A percentile compares a stretch with the other conserved stretches of the same genome.
Conservation (phyloP, 306 rosid genomes). For the Pterocarpus macrocarpus region DNA sequence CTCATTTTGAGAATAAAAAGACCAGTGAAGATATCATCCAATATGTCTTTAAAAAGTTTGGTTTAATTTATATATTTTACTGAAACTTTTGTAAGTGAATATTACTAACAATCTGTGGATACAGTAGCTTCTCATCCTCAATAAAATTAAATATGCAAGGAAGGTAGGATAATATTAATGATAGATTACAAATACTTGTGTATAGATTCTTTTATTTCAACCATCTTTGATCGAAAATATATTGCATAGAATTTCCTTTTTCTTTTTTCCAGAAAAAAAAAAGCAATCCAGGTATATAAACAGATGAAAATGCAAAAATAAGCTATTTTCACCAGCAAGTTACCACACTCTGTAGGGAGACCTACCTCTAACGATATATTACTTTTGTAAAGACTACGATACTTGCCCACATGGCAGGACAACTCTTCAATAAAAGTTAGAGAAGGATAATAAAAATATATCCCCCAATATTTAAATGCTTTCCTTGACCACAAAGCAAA, state of each 20-base stretch:
- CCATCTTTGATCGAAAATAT: too few species aligned
- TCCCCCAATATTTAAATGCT: background rate
- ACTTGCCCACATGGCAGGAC: too few species aligned
- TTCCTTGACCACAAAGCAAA: background rate
- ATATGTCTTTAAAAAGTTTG: slow-evolving; percentile 11
- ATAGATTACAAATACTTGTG: background rate
- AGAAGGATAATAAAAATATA: background rate
- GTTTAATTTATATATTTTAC: background rate
- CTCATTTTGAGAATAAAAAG: background rate
- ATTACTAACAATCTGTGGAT: background rate
- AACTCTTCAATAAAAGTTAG: too few species aligned
- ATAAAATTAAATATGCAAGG: background rate
- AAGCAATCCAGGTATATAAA: too few species aligned
- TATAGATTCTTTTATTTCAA: too few species aligned
- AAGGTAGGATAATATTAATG: background rate
- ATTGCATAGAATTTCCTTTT: too few species aligned
- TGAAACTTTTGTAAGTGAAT: background rate
- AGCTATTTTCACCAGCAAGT: too few species aligned
- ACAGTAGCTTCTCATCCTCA: background rate
- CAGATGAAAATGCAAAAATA: too few species aligned
- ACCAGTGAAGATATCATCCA: slow-evolving; percentile 4
- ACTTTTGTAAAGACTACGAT: too few species aligned
- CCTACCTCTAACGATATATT: too few species aligned
- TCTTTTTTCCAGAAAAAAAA: too few species aligned
- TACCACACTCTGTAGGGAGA: too few species aligned